phyloP scores from a whole-genome alignment of 2,329 filamentous ascomycete genomes.

The Shiraia sp. region DNA sequence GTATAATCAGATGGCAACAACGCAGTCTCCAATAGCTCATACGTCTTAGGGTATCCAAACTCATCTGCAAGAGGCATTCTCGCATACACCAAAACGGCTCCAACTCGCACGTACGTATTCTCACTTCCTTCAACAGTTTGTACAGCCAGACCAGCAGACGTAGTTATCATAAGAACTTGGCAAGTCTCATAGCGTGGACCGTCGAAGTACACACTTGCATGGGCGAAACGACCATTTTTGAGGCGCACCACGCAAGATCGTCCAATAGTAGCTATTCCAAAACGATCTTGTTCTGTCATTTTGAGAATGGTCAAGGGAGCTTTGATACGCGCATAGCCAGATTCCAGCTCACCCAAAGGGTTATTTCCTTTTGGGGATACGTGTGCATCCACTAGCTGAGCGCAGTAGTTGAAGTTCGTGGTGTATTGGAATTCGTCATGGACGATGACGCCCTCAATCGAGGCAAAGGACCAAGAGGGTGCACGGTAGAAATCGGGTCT shows the following conservation, averaged over 20 bases:
- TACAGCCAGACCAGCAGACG: slow-evolving; percentile 4
- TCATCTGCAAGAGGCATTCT: slow-evolving; percentile 3
- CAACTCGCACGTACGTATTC: slow-evolving; percentile 13
- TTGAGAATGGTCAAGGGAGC: background rate
- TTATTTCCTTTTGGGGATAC: slow-evolving; percentile 7
- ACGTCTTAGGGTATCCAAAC: background rate
- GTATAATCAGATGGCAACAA: background rate
- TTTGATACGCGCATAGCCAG: slow-evolving; percentile 7
- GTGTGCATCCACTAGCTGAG: slow-evolving; percentile 1
- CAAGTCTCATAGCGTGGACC: background rate
- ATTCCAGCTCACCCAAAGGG: slow-evolving; percentile 9
- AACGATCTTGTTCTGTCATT: background rate
- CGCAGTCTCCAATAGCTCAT: background rate
- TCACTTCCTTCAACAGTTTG: background rate
- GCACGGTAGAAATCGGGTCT: slow-evolving; percentile 1
- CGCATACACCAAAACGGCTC: slow-evolving; percentile 21
- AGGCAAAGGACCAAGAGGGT: slow-evolving; percentile 13
- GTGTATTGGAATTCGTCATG: background rate
- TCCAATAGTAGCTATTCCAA: background rate
- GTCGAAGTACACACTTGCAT: slow-evolving; percentile 8
- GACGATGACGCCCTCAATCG: slow-evolving; percentile 2
- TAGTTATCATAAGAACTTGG: slow-evolving; percentile 8
- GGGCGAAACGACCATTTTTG: background rate
- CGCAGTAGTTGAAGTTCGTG: background rate
- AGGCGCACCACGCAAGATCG: slow-evolving; percentile 1